A percentile compares a stretch with the other conserved stretches of the same genome.
Evolutionary conservation across 495 filamentous ascomycete genomes (phyloP).

Genomic region (Lasiosphaeris hirsuta): DNA sequence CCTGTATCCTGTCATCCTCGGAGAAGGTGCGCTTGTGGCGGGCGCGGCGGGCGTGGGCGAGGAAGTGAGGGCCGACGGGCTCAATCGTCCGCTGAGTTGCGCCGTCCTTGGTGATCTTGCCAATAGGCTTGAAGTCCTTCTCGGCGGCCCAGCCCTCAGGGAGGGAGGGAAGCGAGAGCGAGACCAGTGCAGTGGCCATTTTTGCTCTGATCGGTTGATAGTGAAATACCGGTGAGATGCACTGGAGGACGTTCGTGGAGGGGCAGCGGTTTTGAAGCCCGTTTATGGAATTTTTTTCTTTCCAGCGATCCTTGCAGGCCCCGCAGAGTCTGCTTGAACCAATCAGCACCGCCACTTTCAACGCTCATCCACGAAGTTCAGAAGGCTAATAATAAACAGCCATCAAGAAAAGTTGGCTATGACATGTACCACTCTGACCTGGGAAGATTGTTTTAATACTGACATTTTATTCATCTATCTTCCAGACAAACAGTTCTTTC

Average conservation of each 20-base stretch:
- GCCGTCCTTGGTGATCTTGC: slow-evolving; percentile 56
- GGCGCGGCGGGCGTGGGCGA: slow-evolving; percentile 92
- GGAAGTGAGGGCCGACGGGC: slow-evolving; percentile 94
- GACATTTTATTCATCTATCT: background rate
- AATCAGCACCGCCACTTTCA: background rate
- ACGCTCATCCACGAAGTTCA: no score
- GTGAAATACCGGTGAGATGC: slow-evolving; percentile 1
- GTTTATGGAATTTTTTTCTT: slow-evolving; percentile 17
- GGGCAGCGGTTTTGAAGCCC: slow-evolving; percentile 21
- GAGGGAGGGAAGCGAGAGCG: slow-evolving; percentile 67
- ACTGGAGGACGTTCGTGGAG: slow-evolving; percentile 12
- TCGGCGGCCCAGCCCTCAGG: slow-evolving; percentile 81
- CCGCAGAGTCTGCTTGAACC: background rate
- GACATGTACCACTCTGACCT: no score
- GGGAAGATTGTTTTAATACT: no score
- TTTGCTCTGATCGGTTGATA: slow-evolving; percentile 1
- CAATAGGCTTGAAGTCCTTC: slow-evolving; percentile 84
- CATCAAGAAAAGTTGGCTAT: no score
- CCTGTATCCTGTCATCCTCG: slow-evolving; percentile 96
- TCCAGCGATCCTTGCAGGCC: background rate
- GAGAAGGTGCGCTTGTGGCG: slow-evolving; percentile 97
- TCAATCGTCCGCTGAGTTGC: slow-evolving; percentile 82
- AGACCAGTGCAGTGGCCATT: slow-evolving; percentile 39
- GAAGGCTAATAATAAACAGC: no score
- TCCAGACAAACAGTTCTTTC: no score